A percentile compares a stretch with the other conserved stretches of the same genome.
These are phyloP conservation scores for Claviceps africana DNA, from an alignment of 2,329 filamentous ascomycete genomes.

Conservation along the genomic window DNA sequence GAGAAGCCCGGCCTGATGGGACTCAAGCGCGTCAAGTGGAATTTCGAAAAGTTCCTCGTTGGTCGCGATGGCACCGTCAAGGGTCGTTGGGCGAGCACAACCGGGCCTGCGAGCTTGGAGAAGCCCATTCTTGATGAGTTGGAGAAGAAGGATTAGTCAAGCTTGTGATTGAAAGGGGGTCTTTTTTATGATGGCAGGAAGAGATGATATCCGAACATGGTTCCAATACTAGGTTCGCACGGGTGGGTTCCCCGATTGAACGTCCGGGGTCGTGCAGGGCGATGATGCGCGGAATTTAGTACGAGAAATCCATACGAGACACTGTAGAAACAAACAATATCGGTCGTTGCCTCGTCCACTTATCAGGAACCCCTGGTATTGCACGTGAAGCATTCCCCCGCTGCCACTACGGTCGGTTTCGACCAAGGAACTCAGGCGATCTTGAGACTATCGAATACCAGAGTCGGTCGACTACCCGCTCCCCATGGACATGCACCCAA, in stretches of 20 bases:
- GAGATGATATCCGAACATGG: neutral
- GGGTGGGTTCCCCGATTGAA: neutral
- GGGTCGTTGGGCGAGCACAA: slow-evolving; percentile 73
- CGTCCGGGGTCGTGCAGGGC: neutral
- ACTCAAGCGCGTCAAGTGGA: slow-evolving; percentile 92
- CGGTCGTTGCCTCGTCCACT: neutral
- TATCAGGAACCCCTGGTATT: neutral
- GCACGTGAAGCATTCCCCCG: neutral
- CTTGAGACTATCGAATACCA: no score
- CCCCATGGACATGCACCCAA: no score
- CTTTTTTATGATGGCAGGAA: neutral
- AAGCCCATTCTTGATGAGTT: slow-evolving; percentile 62
- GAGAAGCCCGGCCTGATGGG: slow-evolving; percentile 74
- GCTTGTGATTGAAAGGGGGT: neutral
- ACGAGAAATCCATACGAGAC: neutral
- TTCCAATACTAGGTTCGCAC: neutral
- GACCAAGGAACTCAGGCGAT: no score
- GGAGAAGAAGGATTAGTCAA: slow-evolving; percentile 27
- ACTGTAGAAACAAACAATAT: neutral
- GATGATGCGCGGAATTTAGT: neutral
- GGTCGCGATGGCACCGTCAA: slow-evolving; percentile 75
- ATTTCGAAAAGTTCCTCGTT: slow-evolving; percentile 97
- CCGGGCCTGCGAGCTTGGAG: slow-evolving; percentile 74
- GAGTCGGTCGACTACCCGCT: no score
- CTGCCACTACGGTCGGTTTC: neutral